Evolutionary conservation across 805 yeast species (phyloP).

Genomic region (Candida taoyuanica): DNA sequence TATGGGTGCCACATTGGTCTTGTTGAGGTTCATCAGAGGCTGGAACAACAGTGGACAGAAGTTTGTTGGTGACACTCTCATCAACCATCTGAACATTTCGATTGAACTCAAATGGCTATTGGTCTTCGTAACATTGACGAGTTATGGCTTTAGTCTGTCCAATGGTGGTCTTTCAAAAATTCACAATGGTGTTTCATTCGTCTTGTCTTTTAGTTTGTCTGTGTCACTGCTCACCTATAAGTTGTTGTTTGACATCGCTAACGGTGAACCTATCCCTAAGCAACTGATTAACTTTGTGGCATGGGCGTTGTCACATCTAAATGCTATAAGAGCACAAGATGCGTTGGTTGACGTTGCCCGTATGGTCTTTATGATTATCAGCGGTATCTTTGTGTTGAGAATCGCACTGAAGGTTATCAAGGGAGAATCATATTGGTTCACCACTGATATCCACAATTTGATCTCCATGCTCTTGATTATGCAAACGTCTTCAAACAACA

Average conservation of each 20-base stretch:
- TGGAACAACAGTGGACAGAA: slow-evolving; percentile 95
- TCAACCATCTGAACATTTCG: slow-evolving; percentile 36
- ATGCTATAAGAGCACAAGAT: slow-evolving; percentile 27
- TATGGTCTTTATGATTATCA: slow-evolving; percentile 31
- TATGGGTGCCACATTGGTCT: slow-evolving; percentile 15
- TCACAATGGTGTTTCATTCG: slow-evolving; percentile 36
- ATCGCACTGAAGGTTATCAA: slow-evolving; percentile 13
- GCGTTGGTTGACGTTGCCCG: slow-evolving; percentile 33
- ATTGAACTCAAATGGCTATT: slow-evolving; percentile 43
- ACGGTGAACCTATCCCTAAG: slow-evolving; percentile 50
- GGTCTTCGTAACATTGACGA: slow-evolving; percentile 35
- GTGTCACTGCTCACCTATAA: slow-evolving; percentile 51
- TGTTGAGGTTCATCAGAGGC: slow-evolving; percentile 60
- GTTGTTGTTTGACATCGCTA: slow-evolving; percentile 44
- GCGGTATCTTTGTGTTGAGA: slow-evolving; percentile 31
- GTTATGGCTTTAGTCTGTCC: slow-evolving; percentile 24
- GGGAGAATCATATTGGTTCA: slow-evolving; percentile 16
- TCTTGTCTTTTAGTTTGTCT: slow-evolving; percentile 41
- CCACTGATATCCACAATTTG: slow-evolving; percentile 36
- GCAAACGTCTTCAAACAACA: slow-evolving; percentile 44
- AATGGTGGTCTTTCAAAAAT: slow-evolving; percentile 24
- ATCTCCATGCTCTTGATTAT: slow-evolving; percentile 41
- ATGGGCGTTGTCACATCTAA: slow-evolving; percentile 29
- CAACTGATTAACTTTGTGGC: slow-evolving; percentile 27
- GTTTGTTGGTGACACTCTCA: slow-evolving; percentile 47